Evolutionary conservation across 2,329 filamentous ascomycete species (phyloP), one percentile per base, ranked within the genome.

Genomic region (Aciculosporium take): DNA sequence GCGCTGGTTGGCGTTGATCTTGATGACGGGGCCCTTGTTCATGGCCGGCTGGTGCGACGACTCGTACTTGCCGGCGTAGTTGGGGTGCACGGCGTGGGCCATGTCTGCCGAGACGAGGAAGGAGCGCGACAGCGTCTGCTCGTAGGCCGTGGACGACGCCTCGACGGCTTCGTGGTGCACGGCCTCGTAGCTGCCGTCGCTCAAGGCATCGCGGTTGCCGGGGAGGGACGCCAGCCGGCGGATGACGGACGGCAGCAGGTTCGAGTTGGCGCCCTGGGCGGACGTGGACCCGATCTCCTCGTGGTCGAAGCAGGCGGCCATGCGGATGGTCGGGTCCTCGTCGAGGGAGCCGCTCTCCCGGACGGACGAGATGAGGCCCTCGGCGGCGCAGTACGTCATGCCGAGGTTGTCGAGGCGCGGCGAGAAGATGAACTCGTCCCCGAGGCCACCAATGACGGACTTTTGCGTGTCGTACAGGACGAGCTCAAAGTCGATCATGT

Each of bases 71-170:
- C 67, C 77, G 4, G 79, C 72, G 60, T 95, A 98, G 67, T 98
- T 98, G 43, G 91, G 91, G 62, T 98, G 86, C 12, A 98, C 80
- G 5, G 83, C 83, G 66, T 98, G 91, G 1, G 91, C 88, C 91
- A 98, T 96, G 59, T 98, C 91, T 40, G 91, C 91, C 5, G 86
- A 94, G 48, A 98, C 72, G 45, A 98, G 77, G 72, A 98, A 95
- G 2, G 87, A 95, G 23, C 82, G 83, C 5, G 87, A 76, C 40
- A 94, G 72, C 2, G 85, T 91, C 68, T 96, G 89, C 65, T 98
- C 91, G 58, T 87, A 95, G 27, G 87, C 86, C 2, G 88, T 94
- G 27, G 87, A 86, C 2, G 88, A 94, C 6, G 77, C 67, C 12
- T 81, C 65, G 49, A 83, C 79, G 18, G 66, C 64, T 10, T 81